Base-by-base conservation (phyloP, 2,329 filamentous ascomycete genomes). In the Fusarium verticillioides region DNA sequence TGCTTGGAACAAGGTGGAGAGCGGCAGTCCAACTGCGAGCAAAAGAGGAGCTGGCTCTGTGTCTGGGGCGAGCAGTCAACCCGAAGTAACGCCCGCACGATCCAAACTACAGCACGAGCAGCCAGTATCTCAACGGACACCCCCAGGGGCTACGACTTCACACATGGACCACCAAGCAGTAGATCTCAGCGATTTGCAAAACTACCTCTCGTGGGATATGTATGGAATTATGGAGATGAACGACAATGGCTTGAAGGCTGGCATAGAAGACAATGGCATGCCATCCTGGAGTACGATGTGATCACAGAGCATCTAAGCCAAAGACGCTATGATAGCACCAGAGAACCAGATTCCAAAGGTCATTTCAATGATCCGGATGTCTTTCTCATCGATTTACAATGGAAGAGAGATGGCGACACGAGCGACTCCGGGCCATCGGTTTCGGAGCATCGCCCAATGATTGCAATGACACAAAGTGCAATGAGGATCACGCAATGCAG, bases 171-270 rank as follows among this genome's bases (percentile, higher is more conserved):
- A 82, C 34, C 62, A 78, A n/a, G 79, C 79, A 32, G 78, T 84
- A 8, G 82, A 83, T 58, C 71, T 83, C 16, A 81, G 81, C 34
- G 82, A 84, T 63, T 62, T 84, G 63, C 81, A 83, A 58, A 83
- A 79, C 63, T 83, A 82, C 44, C 58, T 83, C 57, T 81, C 81
- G 9, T 83, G 82, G 82, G 82, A 84, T 60, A 81, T 83, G 80
- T 82, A 83, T 54, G 82, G 82, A 26, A 82, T 83, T 40, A 82
- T 83, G 79, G 82, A 83, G 65, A 81, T 83, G 78, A 81, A 81
- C 37, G 82, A 82, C 13, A 77, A 80, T 2, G 76, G 82, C 12
- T 75, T 80, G 42, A 82, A 81, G 58, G 80, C 82, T 5, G 82
- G 79, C 11, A 79, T 79, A 57, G 82, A 83, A 40, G 82, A 80